A percentile compares a stretch with the other conserved stretches of the same genome.
These are phyloP conservation scores for Candida germanica DNA, from an alignment of 805 yeast species.

Conservation along the genomic window DNA sequence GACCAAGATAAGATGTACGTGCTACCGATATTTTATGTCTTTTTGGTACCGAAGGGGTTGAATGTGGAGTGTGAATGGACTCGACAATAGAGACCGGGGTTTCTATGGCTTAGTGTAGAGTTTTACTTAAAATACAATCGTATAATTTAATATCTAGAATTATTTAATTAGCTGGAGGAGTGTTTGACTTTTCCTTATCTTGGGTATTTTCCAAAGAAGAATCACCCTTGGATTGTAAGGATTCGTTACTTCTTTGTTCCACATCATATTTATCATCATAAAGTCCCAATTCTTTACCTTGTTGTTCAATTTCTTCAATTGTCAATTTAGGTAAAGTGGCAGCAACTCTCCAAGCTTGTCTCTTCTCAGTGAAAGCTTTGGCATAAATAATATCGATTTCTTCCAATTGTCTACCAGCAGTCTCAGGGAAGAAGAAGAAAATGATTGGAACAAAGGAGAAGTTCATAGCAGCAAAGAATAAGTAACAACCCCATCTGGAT, in stretches of 20 bases:
- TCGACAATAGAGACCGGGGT: too few relatives aligned
- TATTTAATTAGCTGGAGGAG: too few relatives aligned
- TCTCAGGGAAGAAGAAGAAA: constrained; percentile 44
- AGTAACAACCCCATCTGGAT: constrained; percentile 40
- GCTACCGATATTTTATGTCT: constrained; percentile 13
- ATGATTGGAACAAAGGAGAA: constrained; percentile 35
- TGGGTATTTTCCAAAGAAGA: constrained; percentile 4
- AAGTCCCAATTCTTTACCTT: constrained; percentile 56
- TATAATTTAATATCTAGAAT: constrained; percentile 1
- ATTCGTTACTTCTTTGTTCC: constrained; percentile 6
- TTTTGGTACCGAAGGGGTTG: constrained; percentile 7
- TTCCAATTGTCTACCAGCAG: constrained; percentile 43
- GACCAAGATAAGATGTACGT: constrained; percentile 9
- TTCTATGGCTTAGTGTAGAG: not conserved
- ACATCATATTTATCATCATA: constrained; percentile 39
- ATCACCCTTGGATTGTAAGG: constrained; percentile 4
- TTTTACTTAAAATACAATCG: not conserved
- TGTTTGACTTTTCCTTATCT: constrained; percentile 1
- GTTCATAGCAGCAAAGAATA: constrained; percentile 39
- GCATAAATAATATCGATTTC: constrained; percentile 58
- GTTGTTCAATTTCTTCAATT: constrained; percentile 53
- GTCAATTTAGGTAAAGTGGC: constrained; percentile 55
- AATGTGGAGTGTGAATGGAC: constrained; percentile 7
- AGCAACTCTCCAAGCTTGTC: constrained; percentile 62
- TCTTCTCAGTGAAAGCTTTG: constrained; percentile 54